Base-by-base conservation (phyloP, 345 rosid genomes). In the Jatropha curcas region DNA sequence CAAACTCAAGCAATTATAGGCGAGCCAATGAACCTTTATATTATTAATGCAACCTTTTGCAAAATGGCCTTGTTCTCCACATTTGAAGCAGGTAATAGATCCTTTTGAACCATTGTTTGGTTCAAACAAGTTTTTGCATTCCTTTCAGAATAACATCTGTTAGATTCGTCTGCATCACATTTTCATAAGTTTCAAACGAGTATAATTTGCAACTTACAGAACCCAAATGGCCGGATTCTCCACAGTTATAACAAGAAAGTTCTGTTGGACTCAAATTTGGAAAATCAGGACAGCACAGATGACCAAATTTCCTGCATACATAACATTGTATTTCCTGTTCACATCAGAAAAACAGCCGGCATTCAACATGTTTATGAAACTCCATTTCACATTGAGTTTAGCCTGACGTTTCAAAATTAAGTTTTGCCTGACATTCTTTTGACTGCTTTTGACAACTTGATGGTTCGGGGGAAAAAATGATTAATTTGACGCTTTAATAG, bases 261-360 rank as follows among this genome's bases (percentile, higher is more conserved):
- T 77, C 69, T 27, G 34, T 53, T 22, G 41, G 71, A 64, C 30
- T 52, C 1, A 19, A 30, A 63, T 67, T 62, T 7, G 56, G 52
- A 17, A 46, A 41, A 30, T 52, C 43, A 45, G 37, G 58, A 68
- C 86, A 79, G 43, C 81, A 76, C 22, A 82, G 79, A 67, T 82
- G 86, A 68, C 83, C 81, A 37, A 76, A 77, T 22, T 56, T 73
- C 68, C 67, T 74, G 86, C 86, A 82, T 11, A 77, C 24, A n/a
- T 76, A 79, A 58, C 83, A 82, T 51, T 56, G 83, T 39, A 76
- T 82, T 37, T 67, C 60, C 83, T 82, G 83, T 56, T 55, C 12
- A 45, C 17, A 43, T 25, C 28, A 65, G 28, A 64, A 35, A 9
- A 65, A 19, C 34, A 17, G 37, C 13, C 20, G 31, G 19, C 25